These are phyloP conservation scores for Earliella scabrosa DNA, from an alignment of 1,284 basidiomycete genomes.

Conservation along the genomic window DNA sequence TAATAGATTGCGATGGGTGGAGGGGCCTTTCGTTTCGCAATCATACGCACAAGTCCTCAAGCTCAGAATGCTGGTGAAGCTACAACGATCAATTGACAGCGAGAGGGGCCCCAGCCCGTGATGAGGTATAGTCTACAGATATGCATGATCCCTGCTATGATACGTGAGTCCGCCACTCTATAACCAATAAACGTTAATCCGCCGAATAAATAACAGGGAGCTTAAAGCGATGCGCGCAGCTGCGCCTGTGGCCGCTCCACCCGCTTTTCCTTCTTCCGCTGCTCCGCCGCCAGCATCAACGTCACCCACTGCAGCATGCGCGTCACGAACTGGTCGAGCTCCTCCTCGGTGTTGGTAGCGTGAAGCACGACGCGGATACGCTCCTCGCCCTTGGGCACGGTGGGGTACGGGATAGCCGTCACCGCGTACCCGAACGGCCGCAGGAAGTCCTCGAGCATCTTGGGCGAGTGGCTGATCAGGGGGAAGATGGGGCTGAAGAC, in stretches of 20 bases:
- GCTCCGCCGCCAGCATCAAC: slow-evolving; percentile 3
- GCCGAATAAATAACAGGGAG: neutral
- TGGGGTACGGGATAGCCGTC: slow-evolving; percentile 79
- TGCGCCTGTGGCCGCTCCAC: neutral
- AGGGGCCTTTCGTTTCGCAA: too few species aligned
- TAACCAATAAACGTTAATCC: neutral
- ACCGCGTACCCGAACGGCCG: slow-evolving; percentile 63
- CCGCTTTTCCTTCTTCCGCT: neutral
- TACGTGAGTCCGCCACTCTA: neutral
- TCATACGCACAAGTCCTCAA: too few species aligned
- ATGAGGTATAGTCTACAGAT: too few species aligned
- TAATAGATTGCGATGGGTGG: too few species aligned
- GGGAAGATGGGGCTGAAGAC: slow-evolving; percentile 73
- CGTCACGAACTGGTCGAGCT: slow-evolving; percentile 48
- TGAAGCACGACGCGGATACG: slow-evolving; percentile 85
- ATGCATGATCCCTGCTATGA: too few species aligned
- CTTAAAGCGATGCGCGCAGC: neutral
- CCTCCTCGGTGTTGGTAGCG: slow-evolving; percentile 64
- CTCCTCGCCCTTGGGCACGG: slow-evolving; percentile 79
- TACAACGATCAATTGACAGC: too few species aligned
- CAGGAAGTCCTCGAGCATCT: slow-evolving; percentile 66
- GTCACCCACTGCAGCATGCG: slow-evolving; percentile 38
- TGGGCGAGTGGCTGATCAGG: slow-evolving; percentile 73
- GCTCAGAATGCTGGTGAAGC: too few species aligned
- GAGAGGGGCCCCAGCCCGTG: too few species aligned